Evolutionary conservation across 345 rosid species (phyloP).

Genomic region (Pugionium cornutum): DNA sequence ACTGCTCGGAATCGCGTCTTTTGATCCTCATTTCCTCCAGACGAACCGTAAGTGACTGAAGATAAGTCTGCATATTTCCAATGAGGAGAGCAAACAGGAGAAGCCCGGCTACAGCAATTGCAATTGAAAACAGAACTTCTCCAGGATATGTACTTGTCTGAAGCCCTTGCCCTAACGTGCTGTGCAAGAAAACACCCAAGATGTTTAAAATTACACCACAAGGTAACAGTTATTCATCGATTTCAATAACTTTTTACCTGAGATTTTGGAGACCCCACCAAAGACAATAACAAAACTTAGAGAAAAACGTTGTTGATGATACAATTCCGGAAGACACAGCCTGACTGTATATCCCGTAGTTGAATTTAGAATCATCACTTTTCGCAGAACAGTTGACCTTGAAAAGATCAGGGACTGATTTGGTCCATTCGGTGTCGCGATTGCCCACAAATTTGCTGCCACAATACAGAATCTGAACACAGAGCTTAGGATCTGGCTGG

Average conservation of each 20-base stretch:
- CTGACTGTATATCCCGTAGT: conserved; percentile 72
- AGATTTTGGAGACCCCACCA: conserved; percentile 97
- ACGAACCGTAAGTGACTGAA: conserved; percentile 74
- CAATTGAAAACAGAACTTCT: conserved; percentile 78
- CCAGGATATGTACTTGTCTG: conserved; percentile 72
- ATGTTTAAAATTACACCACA: conserved; percentile 3
- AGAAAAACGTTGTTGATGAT: conserved; percentile 48
- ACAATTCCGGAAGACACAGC: conserved; percentile 65
- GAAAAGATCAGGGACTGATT: conserved; percentile 47
- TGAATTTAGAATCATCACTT: conserved; percentile 44
- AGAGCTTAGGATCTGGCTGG: conserved; percentile 44
- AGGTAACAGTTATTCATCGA: neutral
- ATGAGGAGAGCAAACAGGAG: conserved; percentile 77
- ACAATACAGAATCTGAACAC: conserved; percentile 61
- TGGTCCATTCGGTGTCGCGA: conserved; percentile 59
- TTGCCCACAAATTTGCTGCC: conserved; percentile 46
- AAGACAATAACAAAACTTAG: conserved; percentile 74
- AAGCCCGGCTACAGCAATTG: conserved; percentile 69
- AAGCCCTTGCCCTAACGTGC: conserved; percentile 93
- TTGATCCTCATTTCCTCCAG: conserved; percentile 94
- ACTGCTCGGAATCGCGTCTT: conserved; percentile 49
- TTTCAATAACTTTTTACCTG: conserved; percentile 50
- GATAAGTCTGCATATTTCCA: conserved; percentile 91
- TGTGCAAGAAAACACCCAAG: conserved; percentile 23
- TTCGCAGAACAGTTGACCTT: conserved; percentile 42